Evolutionary conservation across 345 rosid species (phyloP), one percentile per base, ranked within the genome.

Genomic region (Microcos paniculata): DNA sequence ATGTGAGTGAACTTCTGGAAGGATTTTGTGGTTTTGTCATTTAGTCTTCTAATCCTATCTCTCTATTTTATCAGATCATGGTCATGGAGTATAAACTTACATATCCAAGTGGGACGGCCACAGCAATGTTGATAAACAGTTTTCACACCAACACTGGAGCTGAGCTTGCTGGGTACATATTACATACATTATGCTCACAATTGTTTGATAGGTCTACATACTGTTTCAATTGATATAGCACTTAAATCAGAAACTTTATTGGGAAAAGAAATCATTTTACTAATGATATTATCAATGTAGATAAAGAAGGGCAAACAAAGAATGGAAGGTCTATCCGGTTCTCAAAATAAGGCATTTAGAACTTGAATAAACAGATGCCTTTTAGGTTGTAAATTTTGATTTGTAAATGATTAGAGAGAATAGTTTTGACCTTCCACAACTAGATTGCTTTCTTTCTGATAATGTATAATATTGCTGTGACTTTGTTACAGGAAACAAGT

Each of bases 101-200:
- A 3, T 92, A 94, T 88, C 98, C 98, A 1, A 92, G 98, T 83
- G 98, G 97, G 21, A 92, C 97, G 12, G 98, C 98, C 46, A 94
- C 98, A 2, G 97, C 97, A 66, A 91, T 91, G 98, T 83, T 92
- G 82, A 94, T 94, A 56, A 94, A 94, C 78, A 94, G 98, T 81
- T 94, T 94, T 77, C 98, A 92, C 85, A 89, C 95, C 52, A 84
- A 86, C 81, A 71, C 86, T 40, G 98, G 98, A 77, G 97, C 98
- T 63, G 94, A 94, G 85, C 98, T 94, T 79, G 98, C 98, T 14
- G 87, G 91, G 98, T 94, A 79, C 76, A 80, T 78, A 52, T 43
- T 61, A 21, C 16, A 45, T 53, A 19, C 59, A n/a, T 48, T 58
- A 53, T 24, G 10, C 33, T 9, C 53, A 21, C 46, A 30, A 8